Base-by-base conservation (phyloP, 2,329 filamentous ascomycete species). In the Metarhizium rileyi region DNA sequence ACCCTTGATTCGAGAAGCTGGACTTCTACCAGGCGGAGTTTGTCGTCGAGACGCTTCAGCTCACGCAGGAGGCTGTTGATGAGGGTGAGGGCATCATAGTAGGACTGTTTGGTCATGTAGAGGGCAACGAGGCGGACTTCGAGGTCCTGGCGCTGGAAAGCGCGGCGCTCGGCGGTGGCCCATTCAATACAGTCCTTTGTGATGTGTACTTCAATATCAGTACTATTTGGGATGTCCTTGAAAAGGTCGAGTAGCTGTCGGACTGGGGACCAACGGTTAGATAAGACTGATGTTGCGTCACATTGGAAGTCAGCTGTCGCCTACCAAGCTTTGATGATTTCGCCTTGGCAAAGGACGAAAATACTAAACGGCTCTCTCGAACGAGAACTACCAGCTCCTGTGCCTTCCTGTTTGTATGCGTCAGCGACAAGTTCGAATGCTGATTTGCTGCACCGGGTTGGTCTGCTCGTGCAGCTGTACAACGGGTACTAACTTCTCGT, bases 111-210 rank as follows among this genome's bases (percentile, higher is more conserved):
- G 63, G 87, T 84, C 86, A 98, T 97, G 75, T 95, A 89, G 53
- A 98, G 84, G 48, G 82, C 78, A 49, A 98, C 93, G 51, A 98
- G 84, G 55, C 93, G 87, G 51, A 91, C 95, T 76, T 98, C 90
- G 64, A 98, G 88, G 70, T 95, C 95, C 75, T 98, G 93, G 59
- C 93, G 90, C 60, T 98, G 81, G 78, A 98, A 98, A 53, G 89
- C 88, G 64, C 93, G 86, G 61, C 90, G 87, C 74, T 97, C 90
- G 47, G 88, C 87, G 49, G 91, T 88, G 45, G 93, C 93, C 93
- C 93, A 98, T 73, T 97, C 91, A 82, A 98, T 98, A 75, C 90
- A 97, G 71, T 93, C 95, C 72, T 95, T 95, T 63, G 93, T 98
- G 61, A 96, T 89, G 67, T 84, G 75, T 67, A 95, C 90, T 74